Evolutionary conservation across 2,329 filamentous ascomycete species (phyloP).

Genomic region (Fusarium sp.): DNA sequence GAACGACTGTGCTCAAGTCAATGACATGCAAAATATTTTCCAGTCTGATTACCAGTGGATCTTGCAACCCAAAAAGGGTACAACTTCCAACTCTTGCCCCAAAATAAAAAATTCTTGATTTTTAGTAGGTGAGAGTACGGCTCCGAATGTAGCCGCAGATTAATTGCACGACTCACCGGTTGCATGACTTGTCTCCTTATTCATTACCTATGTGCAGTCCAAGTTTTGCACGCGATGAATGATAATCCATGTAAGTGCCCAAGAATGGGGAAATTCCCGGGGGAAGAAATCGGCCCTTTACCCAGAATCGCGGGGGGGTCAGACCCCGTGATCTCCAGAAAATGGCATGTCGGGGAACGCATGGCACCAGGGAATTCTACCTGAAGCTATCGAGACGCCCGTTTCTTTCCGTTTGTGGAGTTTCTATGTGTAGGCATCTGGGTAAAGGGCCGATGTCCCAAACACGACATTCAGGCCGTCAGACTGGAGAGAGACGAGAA

Average conservation of each 20-base stretch:
- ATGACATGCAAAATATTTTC: not conserved
- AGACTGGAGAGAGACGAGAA: no score
- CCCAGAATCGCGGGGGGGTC: constrained; percentile 34
- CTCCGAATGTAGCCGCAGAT: constrained; percentile 6
- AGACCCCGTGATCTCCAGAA: constrained; percentile 24
- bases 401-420: constrained; percentile 26
- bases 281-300: constrained; percentile 27
- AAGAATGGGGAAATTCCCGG: constrained; percentile 18
- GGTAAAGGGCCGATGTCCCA: constrained; percentile 13
- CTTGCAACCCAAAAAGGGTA: constrained; percentile 2
- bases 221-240: not conserved
- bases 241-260: not conserved
- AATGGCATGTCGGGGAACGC: constrained; percentile 2
- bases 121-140: not conserved
- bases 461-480: not conserved
- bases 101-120: not conserved
- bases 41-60: constrained; percentile 6
- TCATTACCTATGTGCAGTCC: not conserved
- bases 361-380: not conserved
- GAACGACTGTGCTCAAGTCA: not conserved
- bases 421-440: constrained; percentile 18
- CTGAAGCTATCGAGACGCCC: not conserved
- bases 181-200: not conserved
- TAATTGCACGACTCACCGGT: not conserved
- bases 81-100: not conserved